Base-by-base conservation (phyloP, 768 basidiomycete genomes). In the Macrolepiota dolichaula region DNA sequence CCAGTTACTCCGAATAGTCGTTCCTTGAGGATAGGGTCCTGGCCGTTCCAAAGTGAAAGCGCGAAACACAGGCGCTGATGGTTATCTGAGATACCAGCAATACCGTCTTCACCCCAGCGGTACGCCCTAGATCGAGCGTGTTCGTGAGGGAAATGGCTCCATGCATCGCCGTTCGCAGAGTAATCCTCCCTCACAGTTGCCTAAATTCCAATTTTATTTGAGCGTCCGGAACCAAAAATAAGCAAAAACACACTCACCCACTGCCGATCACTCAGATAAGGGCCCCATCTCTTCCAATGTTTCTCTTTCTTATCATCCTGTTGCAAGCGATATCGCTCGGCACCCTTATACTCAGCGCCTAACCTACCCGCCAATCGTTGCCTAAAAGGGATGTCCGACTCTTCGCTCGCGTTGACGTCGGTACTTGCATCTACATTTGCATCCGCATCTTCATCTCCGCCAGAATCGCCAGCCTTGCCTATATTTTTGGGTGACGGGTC, bases 231-330 rank as follows among this genome's bases (percentile, higher is more conserved):
- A 7, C 22, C 12, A 2, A 27, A 49, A 49, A 49, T 51, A 15
- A 51, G 25, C 52, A 35, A 49, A 24, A 63, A 57, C 17, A 17
- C n/a, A 72, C 88, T 65, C 63, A 94, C 96, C 97, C 97, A 99
- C 80, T 98, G 97, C 61, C 97, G 83, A 74, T 99, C 97, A 61
- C 89, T 89, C 55, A 99, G 83, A 77, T 99, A 99, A 15, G 97
- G 97, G 19, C 97, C 97, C 96, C 96, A 98, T 67, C 93, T 83
- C 76, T 98, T 98, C 97, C 97, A 99, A 73, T 98, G 96, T 53
- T 82, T 82, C 65, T 92, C 87, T 66, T 85, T 88, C 53, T 80
- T 78, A 61, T 83, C 87, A 65, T 94, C 92, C 68, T 98, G 91
- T 52, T 86, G 76, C n/a, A 99, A 84, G 52, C 96, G 85, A 73